These are phyloP conservation scores for Fusarium sp. DNA, from an alignment of 2,329 filamentous ascomycete genomes.

Conservation along the genomic window DNA sequence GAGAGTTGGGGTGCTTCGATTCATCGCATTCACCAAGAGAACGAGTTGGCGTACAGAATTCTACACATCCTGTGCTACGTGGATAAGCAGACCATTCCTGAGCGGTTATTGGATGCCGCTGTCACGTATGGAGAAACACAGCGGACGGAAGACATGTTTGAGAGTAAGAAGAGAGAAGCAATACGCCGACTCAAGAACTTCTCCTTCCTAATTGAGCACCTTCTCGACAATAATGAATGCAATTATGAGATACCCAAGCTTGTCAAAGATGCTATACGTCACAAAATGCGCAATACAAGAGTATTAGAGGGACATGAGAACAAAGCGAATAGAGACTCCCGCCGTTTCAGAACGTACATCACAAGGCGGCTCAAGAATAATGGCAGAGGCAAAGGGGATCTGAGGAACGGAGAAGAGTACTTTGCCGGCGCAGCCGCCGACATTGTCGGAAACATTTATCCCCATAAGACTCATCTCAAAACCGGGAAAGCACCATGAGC, in stretches of 20 bases:
- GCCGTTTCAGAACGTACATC: rapidly evolving
- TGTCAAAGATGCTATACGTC: conserved; percentile 43
- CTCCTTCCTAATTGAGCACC: conserved; percentile 44
- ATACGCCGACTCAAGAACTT: conserved; percentile 46
- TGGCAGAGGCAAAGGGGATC: rapidly evolving
- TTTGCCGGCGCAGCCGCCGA: conserved; percentile 40
- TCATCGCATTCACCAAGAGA: conserved; percentile 43
- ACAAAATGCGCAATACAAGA: conserved; percentile 11
- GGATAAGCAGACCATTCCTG: conserved; percentile 46
- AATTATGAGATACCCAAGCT: conserved; percentile 48
- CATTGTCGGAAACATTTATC: conserved; percentile 34
- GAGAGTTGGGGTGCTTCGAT: conserved; percentile 49
- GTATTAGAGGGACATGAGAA: rapidly evolving
- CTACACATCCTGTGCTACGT: conserved; percentile 47
- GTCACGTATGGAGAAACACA: not conserved
- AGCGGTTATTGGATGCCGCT: conserved; percentile 39
- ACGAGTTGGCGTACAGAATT: conserved; percentile 41
- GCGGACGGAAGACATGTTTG: not conserved
- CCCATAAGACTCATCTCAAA: not conserved
- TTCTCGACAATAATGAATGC: not conserved
- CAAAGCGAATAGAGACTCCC: not conserved
- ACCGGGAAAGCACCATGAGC: not conserved
- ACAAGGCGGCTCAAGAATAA: not conserved
- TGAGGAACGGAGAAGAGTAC: not conserved
- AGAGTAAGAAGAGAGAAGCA: conserved; percentile 21